Percentiles rank a stretch among this genome's conserved stretches.
These are phyloP conservation scores for Kappamyces sp. DNA, from an alignment of 192 early-diverging fungal genomes.

Conservation along the genomic window DNA sequence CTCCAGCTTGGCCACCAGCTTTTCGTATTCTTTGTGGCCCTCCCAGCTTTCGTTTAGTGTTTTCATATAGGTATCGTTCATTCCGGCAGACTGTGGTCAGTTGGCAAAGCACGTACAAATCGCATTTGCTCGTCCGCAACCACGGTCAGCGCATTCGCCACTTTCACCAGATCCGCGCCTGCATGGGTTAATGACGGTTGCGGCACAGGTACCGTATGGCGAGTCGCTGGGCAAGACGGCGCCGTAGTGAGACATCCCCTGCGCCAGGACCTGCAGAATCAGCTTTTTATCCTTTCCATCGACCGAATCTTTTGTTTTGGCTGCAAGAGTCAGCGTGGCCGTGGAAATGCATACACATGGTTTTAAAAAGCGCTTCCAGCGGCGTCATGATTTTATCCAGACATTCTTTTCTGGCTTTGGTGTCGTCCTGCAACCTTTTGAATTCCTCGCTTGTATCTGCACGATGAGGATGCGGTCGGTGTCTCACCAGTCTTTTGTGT, in stretches of 20 bases:
- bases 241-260: conserved; percentile 60
- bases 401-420: conserved; percentile 55
- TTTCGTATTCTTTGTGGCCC: conserved; percentile 48
- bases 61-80: conserved; percentile 51
- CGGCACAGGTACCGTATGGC: conserved; percentile 22
- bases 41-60: conserved; percentile 30
- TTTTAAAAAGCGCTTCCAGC: conserved; percentile 40
- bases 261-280: conserved; percentile 60
- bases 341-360: conserved; percentile 26
- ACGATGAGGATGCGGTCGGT: background rate
- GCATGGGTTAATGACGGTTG: conserved; percentile 19
- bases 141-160: conserved; percentile 18
- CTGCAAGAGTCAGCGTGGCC: conserved; percentile 26
- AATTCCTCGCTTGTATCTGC: conserved; percentile 76
- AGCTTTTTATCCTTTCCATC: conserved; percentile 59
- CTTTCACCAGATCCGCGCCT: conserved; percentile 28
- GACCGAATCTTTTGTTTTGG: conserved; percentile 62
- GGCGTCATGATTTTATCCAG: conserved; percentile 60
- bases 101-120: conserved; percentile 17
- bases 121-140: conserved; percentile 19
- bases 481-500: conserved; percentile 51
- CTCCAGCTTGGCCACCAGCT: conserved; percentile 79
- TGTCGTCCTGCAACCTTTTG: conserved; percentile 67
- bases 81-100: conserved; percentile 25
- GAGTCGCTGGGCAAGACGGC: conserved; percentile 30